Evolutionary conservation across 192 early-diverging fungal species (phyloP).

Genomic region (Geranomyces variabilis): DNA sequence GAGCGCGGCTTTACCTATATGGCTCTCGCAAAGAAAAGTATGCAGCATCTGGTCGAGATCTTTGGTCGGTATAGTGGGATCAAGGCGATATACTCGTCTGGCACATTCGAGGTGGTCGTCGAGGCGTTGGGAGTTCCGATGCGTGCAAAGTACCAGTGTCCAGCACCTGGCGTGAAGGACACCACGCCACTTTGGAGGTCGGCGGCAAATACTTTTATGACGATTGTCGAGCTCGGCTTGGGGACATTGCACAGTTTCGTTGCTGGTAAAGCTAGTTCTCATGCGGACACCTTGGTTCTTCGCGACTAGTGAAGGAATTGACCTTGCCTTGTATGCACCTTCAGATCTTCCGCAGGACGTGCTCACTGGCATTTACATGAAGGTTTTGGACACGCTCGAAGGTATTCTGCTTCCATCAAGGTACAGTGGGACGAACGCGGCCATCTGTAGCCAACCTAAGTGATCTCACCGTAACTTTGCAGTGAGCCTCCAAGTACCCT

Average conservation of each 20-base stretch:
- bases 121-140: conserved; percentile 71
- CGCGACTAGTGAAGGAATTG: not conserved
- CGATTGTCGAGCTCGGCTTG: conserved; percentile 54
- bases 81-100: conserved; percentile 49
- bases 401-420: conserved; percentile 61
- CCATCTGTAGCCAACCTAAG: not conserved
- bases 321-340: conserved; percentile 6
- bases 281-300: too few species aligned
- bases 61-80: conserved; percentile 58
- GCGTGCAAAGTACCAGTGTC: conserved; percentile 76
- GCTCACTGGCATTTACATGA: conserved; percentile 54
- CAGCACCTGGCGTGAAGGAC: conserved; percentile 70
- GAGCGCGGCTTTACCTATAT: conserved; percentile 68
- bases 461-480: not conserved
- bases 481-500: conserved; percentile 55
- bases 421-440: conserved; percentile 32
- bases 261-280: conserved; percentile 8
- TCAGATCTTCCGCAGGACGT: conserved; percentile 58
- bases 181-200: conserved; percentile 73
- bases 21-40: conserved; percentile 68
- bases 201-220: conserved; percentile 63
- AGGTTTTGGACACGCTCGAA: conserved; percentile 64
- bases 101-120: conserved; percentile 40
- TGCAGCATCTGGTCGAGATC: conserved; percentile 55
- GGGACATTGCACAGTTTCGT: conserved; percentile 36